Conservation (phyloP, 2,329 filamentous ascomycete species). For the Fusarium brachygibbosum region DNA sequence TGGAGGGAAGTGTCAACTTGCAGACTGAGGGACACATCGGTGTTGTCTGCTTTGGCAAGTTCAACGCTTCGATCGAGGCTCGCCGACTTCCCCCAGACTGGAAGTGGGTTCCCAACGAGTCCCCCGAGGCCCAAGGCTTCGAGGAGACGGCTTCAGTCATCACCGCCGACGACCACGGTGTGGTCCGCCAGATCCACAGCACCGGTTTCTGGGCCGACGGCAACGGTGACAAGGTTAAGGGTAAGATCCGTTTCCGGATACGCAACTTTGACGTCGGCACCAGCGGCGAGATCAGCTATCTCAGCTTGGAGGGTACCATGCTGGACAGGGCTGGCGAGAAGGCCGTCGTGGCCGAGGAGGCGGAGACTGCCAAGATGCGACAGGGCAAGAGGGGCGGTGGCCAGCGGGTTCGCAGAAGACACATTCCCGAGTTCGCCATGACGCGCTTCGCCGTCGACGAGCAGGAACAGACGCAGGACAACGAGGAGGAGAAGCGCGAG, state of each 20-base stretch:
- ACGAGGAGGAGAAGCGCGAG: conserved; percentile 43
- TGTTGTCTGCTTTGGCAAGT: conserved; percentile 89
- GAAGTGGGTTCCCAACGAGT: conserved; percentile 78
- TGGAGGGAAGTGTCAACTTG: conserved; percentile 86
- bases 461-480: conserved; percentile 54
- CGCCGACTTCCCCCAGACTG: conserved; percentile 81
- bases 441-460: conserved; percentile 66
- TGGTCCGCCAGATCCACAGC: conserved; percentile 65
- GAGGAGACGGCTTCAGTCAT: conserved; percentile 59
- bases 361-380: conserved; percentile 57
- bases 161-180: conserved; percentile 64
- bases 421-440: conserved; percentile 68
- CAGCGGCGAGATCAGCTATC: conserved; percentile 80
- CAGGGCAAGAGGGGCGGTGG: conserved; percentile 54
- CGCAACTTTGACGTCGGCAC: conserved; percentile 86
- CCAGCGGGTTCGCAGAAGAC: conserved; percentile 51
- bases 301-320: conserved; percentile 92
- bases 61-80: conserved; percentile 89
- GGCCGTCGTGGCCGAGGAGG: conserved; percentile 61
- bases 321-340: conserved; percentile 76
- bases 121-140: conserved; percentile 56
- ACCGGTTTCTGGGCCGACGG: conserved; percentile 83
- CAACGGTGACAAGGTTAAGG: conserved; percentile 76
- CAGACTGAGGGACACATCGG: conserved; percentile 92
- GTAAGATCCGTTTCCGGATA: conserved; percentile 81